Evolutionary conservation across 2,329 filamentous ascomycete species (phyloP), one percentile per base, ranked within the genome.

Genomic region (Ophiostoma angusticollis): DNA sequence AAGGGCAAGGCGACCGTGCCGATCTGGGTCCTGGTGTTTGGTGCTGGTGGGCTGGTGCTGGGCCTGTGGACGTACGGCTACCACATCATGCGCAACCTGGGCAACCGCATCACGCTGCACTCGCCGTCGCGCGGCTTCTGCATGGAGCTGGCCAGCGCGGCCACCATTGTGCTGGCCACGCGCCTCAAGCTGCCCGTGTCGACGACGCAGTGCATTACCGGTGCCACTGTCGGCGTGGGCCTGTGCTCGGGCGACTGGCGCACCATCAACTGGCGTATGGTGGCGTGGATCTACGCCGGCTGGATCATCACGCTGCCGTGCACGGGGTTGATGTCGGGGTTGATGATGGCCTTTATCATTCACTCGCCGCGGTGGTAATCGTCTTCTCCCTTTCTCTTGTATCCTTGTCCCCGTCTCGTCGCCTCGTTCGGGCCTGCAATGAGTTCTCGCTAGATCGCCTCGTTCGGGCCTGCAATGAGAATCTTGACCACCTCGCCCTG

Each of bases 401-500:
- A n/a, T n/a, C n/a, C n/a, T n/a, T n/a, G n/a, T n/a, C n/a, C n/a
- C n/a, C n/a, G n/a, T n/a, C n/a, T n/a, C n/a, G n/a, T n/a, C n/a
- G n/a, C n/a, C n/a, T n/a, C n/a, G n/a, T n/a, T n/a, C n/a, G n/a
- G n/a, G n/a, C n/a, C n/a, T n/a, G n/a, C n/a, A n/a, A n/a, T n/a
- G 23, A 24, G 12, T 9, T 31, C n/a, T 21, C 2, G 25, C 42
- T 53, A 48, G 11, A 57, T 40, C 55, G 70, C 76, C 72, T 74
- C 68, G 46, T 80, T 79, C 7, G 76, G 76, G 0, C 77, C 77
- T 4, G 68, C 71, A 52, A 81, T 81, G 49, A 82, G 50, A 17
- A 78, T 68, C 66, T 82, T 82, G 53, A 81, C 80, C 16, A 74
- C 77, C 63, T 91, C 79, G 3, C 86, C 87, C 50, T 74, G 72